phyloP scores from a whole-genome alignment of 148 eudicot genomes.

The Vaccinium vitisidaea region DNA sequence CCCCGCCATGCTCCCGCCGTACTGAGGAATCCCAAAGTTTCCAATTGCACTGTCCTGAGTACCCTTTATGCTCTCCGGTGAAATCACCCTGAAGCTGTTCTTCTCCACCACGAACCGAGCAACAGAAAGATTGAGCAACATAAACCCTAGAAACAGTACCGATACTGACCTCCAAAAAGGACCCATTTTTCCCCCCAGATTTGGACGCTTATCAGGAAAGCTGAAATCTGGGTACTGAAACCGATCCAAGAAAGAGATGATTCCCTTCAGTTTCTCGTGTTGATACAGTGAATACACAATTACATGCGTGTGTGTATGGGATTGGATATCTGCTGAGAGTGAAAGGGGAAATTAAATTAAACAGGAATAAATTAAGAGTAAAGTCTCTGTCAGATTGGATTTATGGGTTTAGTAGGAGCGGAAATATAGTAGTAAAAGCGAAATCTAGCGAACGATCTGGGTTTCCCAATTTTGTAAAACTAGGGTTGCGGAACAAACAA shows the following conservation, averaged over 20 bases:
- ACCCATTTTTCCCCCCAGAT: slow-evolving; percentile 1
- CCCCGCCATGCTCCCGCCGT: slow-evolving; percentile 87
- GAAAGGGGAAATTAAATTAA: background rate
- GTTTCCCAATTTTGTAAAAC: background rate
- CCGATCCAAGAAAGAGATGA: background rate
- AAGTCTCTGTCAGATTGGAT: background rate
- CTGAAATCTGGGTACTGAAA: background rate
- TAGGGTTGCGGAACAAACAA: background rate
- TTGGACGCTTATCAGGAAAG: background rate
- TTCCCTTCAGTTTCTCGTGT: background rate
- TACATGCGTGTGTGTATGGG: background rate
- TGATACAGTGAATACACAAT: background rate
- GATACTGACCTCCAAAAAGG: slow-evolving; percentile 1
- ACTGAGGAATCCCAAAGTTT: slow-evolving; percentile 87
- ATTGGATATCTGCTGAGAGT: too few species aligned
- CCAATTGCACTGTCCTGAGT: slow-evolving; percentile 84
- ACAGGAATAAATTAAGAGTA: background rate
- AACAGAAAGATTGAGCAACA: slow-evolving; percentile 27
- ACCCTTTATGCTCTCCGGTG: slow-evolving; percentile 71
- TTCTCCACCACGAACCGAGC: slow-evolving; percentile 82
- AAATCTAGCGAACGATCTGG: background rate
- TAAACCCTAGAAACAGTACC: slow-evolving; percentile 48
- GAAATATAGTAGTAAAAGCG: background rate
- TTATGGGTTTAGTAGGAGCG: background rate
- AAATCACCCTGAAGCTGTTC: slow-evolving; percentile 74